These are phyloP conservation scores for Chenopodium quinoa DNA, from an alignment of 148 eudicot species.

Conservation along the genomic window DNA sequence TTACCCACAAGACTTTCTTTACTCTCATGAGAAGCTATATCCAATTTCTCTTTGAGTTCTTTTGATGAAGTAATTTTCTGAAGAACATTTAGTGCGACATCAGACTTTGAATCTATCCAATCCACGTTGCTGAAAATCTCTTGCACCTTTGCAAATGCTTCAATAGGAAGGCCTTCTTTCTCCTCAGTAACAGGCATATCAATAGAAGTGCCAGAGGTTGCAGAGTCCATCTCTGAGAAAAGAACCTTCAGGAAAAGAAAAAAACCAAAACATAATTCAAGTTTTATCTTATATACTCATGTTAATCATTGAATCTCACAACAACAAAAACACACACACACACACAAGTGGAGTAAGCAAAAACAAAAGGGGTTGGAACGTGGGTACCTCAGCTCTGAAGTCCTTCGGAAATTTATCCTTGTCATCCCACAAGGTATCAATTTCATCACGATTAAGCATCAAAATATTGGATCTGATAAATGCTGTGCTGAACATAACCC, in stretches of 20 bases:
- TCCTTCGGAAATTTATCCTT: conserved; percentile 62
- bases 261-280: neutral
- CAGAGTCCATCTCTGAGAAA: conserved; percentile 71
- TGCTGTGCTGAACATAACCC: conserved; percentile 87
- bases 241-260: conserved; percentile 47
- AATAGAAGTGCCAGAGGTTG: conserved; percentile 30
- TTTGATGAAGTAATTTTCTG: conserved; percentile 42
- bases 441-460: conserved; percentile 77
- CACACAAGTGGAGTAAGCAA: neutral
- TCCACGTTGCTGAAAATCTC: conserved; percentile 66
- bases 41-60: conserved; percentile 42
- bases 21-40: conserved; percentile 27
- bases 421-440: conserved; percentile 65
- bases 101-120: conserved; percentile 51
- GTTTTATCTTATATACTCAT: neutral
- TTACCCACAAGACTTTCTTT: conserved; percentile 26
- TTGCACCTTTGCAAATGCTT: conserved; percentile 69
- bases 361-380: neutral
- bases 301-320: neutral
- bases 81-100: conserved; percentile 42
- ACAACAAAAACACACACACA: neutral
- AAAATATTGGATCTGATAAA: conserved; percentile 82
- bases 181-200: conserved; percentile 44
- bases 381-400: conserved; percentile 70
- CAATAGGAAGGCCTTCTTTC: conserved; percentile 66